Evolutionary conservation across 768 basidiomycete genomes (phyloP), one percentile per base, ranked within the genome.

Genomic region (Leucosporidium creatinivorum): DNA sequence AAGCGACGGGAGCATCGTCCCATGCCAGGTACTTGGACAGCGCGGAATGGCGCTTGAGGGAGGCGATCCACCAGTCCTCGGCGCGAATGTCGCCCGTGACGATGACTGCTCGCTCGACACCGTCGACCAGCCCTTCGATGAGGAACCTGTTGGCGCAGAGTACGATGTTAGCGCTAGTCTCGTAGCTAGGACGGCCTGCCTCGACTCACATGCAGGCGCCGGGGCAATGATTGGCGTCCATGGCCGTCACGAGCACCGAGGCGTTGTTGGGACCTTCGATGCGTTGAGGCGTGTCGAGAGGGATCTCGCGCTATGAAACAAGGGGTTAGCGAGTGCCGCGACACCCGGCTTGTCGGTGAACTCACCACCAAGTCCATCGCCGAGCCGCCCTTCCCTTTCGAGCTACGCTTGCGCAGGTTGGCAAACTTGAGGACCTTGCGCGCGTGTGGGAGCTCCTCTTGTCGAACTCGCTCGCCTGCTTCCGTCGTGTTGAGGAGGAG

Each of bases 191-290:
- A n/a, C n/a, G n/a, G n/a, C 28, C 25, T 30, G 33, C 33, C 33
- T 33, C n/a, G 12, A 79, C 85, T 31, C 74, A 92, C 93, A 97
- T 94, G 51, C 91, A 87, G 0, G 92, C 87, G 0, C 93, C 93
- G 15, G 91, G 93, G 76, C 93, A 96, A 77, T 97, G 93, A 75
- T 96, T 96, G 0, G 93, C 93, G 74, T 93, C 89, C 10, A 96
- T 77, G 15, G 89, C 81, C 0, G 91, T 93, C 64, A 96, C 82
- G 0, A 82, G 85, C 17, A 94, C 87, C 5, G 76, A 77, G 72
- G 86, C 84, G 12, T 79, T 79, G 7, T 81, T 62, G 19, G 70
- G 73, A 0, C 76, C 83, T 21, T 86, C 84, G 36, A 87, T 81
- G 39, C 76, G 66, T 0, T 85, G 87, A 0, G 91, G 89, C 4